Conservation (phyloP, 306 rosid genomes). For the Oemleria cerasiformis region DNA sequence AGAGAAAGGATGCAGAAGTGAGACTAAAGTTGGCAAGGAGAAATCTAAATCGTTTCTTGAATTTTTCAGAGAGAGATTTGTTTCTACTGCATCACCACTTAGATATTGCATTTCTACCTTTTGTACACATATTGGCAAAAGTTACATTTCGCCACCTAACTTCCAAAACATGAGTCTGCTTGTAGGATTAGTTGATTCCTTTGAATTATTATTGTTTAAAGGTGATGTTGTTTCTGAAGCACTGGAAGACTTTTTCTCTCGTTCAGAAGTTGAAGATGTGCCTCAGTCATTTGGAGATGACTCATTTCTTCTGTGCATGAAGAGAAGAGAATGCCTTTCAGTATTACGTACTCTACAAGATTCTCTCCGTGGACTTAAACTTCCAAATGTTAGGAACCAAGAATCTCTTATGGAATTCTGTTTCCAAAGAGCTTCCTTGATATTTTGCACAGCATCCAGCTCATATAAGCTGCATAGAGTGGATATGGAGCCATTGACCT, state of each 20-base stretch:
- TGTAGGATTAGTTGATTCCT: slow-evolving; percentile 28
- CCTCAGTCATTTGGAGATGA: background rate
- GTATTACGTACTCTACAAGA: slow-evolving; percentile 25
- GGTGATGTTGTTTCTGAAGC: slow-evolving; percentile 28
- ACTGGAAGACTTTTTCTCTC: slow-evolving; percentile 39
- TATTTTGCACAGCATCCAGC: slow-evolving; percentile 64
- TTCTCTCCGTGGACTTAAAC: slow-evolving; percentile 35
- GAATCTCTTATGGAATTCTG: slow-evolving; percentile 39
- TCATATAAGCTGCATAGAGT: slow-evolving; percentile 44
- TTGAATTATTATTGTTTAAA: slow-evolving; percentile 35
- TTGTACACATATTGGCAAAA: slow-evolving; percentile 42
- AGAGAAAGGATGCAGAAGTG: slow-evolving; percentile 1
- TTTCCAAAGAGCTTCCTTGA: slow-evolving; percentile 44
- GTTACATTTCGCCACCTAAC: slow-evolving; percentile 32
- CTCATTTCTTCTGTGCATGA: slow-evolving; percentile 19
- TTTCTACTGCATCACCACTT: slow-evolving; percentile 20
- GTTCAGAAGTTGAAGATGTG: slow-evolving; percentile 9
- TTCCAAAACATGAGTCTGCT: slow-evolving; percentile 29
- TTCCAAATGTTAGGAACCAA: slow-evolving; percentile 23
- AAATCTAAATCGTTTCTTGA: slow-evolving; percentile 44
- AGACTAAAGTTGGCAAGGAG: slow-evolving; percentile 20
- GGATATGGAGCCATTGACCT: slow-evolving; percentile 28
- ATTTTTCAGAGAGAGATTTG: slow-evolving; percentile 47
- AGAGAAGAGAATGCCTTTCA: slow-evolving; percentile 41
- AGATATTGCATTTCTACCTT: slow-evolving; percentile 31